A percentile compares a stretch with the other conserved stretches of the same genome.
Conservation (phyloP, 2,329 filamentous ascomycete species). For the Trichophyton simii region DNA sequence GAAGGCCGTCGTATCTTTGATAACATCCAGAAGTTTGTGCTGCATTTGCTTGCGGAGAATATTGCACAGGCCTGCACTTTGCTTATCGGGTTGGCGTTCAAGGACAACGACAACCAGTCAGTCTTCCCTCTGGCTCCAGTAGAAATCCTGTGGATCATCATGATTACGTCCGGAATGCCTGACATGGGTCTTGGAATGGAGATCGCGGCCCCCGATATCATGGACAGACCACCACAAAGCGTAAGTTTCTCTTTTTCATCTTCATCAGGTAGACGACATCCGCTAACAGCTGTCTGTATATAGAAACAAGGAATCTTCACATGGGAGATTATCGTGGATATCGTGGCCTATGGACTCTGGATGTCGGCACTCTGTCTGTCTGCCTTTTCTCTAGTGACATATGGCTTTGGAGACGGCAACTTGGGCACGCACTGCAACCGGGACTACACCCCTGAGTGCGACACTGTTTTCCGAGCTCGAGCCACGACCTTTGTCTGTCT, state of each 20-base stretch:
- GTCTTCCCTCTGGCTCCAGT: constrained; percentile 79
- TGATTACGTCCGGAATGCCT: constrained; percentile 77
- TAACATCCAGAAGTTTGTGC: constrained; percentile 79
- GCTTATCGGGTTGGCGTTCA: constrained; percentile 69
- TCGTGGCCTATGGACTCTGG: constrained; percentile 65
- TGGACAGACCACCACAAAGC: constrained; percentile 65
- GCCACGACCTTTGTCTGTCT: constrained; percentile 62
- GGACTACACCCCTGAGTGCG: constrained; percentile 42
- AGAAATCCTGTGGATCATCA: constrained; percentile 88
- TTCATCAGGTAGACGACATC: background rate
- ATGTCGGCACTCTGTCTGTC: constrained; percentile 59
- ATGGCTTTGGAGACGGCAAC: constrained; percentile 47
- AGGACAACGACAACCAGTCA: constrained; percentile 56
- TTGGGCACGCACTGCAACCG: constrained; percentile 52
- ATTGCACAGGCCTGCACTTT: constrained; percentile 73
- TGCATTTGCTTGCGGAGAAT: constrained; percentile 68
- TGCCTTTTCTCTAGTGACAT: constrained; percentile 53
- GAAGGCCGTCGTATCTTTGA: constrained; percentile 79
- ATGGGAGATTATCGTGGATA: constrained; percentile 63
- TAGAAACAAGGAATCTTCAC: constrained; percentile 59
- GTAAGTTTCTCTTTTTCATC: constrained; percentile 9
- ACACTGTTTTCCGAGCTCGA: constrained; percentile 56
- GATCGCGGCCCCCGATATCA: constrained; percentile 59
- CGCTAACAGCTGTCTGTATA: background rate
- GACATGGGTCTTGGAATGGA: constrained; percentile 82